Base-by-base conservation (phyloP, 108 stramenopile species). In the Nitzschia sp. region DNA sequence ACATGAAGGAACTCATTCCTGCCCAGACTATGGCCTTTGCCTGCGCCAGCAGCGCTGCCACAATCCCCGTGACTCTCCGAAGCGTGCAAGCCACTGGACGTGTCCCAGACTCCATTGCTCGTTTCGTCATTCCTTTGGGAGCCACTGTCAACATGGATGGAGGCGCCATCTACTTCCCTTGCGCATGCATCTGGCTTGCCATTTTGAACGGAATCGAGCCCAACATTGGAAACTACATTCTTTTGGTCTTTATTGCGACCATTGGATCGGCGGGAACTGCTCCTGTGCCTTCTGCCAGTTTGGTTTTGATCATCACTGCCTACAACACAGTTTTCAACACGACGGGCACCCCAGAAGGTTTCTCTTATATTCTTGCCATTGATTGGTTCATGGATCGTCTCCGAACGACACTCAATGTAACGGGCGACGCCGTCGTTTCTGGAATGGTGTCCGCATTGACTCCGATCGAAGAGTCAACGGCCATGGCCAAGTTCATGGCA, bases 81-180 rank as follows among this genome's bases (percentile, higher is more conserved):
- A 68, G 67, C 42, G 71, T 66, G 26, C 34, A 64, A 25, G 36
- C 29, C 24, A 71, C 75, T 26, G 76, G 76, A 30, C 33, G 69
- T 21, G 80, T 81, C 17, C 66, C 80, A 26, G 65, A 66, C 29
- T 35, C 71, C 25, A 57, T 81, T 25, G 72, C 76, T 25, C 59
- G 68, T 5, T 81, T 81, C 61, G 66, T 63, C n/a, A 46, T 77
- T 36, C 80, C 80, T 11, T 31, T 81, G 21, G 80, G 80, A 30
- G 80, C 71, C 42, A 81, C 80, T 11, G 59, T 75, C 29, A 75
- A 75, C 59, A 80, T 80, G 73, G 79, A 80, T 54, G 79, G 79
- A 18, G 27, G 35, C 13, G 55, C 70, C 8, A 80, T 75, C 53
- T 46, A 62, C 51, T 57, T 79, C 23, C 47, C 69, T 17, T 79